Evolutionary conservation across 2,329 filamentous ascomycete species (phyloP), one percentile per base, ranked within the genome.

Genomic region (Aspergillus ochraceus): DNA sequence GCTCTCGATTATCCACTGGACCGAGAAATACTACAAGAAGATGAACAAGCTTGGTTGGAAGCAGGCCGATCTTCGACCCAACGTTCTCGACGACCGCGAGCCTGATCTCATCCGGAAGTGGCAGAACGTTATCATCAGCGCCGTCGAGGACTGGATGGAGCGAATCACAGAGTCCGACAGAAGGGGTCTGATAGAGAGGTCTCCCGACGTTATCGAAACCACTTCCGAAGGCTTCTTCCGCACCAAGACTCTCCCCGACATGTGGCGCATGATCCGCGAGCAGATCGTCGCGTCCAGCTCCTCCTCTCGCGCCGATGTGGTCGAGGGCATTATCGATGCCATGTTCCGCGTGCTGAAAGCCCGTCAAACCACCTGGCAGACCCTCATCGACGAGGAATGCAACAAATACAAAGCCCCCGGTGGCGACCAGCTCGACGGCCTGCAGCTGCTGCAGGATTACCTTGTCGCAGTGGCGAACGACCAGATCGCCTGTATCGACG

Each of bases 231-330:
- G 92, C 61, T 93, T 91, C 74, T 93, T 97, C 79, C 89, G 94
- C 53, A 97, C 93, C 54, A 93, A 91, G 78, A 97, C 93, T 62
- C 82, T 97, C 56, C 90, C 93, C 58, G 93, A 97, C 70, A 90
- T 98, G 82, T 99, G 96, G 93, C 90, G 93, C 61, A 98, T 99
- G 92, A 83, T 99, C 64, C 88, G 91, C 66, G 94, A 99, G 76
- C 95, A 99, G 76, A 85, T 97, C 36, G 86, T 90, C 64, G 91
- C 92, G 0, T 93, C 93, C 4, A 88, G 88, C 46, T 90, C 91
- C 69, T 97, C 92, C 49, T 86, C 93, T 71, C 90, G 95, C 54
- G 85, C 88, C 57, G 95, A 98, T 72, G 92, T 99, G 0, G 89
- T 94, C 9, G 94, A 98, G 78, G 95, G 95, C 64, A 93, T 98